Evolutionary conservation across 2,329 filamentous ascomycete species (phyloP).

Genomic region (Penicillium hesseltinei): DNA sequence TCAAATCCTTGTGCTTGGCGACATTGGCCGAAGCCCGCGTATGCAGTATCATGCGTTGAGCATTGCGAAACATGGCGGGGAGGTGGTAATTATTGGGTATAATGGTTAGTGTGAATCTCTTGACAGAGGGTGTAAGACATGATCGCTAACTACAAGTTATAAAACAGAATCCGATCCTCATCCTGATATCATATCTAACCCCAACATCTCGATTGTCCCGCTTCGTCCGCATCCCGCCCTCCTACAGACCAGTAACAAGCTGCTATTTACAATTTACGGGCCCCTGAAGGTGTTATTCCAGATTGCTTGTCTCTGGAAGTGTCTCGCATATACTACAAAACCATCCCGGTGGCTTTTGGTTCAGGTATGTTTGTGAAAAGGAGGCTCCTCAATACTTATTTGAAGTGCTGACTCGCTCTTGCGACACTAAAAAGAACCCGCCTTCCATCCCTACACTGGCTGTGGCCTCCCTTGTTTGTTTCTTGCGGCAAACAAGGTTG

Average conservation of each 20-base stretch:
- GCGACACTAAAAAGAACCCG: conserved; percentile 64
- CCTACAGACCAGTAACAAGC: conserved; percentile 64
- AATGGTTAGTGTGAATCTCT: conserved; percentile 55
- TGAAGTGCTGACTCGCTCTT: conserved; percentile 2
- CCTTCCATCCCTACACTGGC: conserved; percentile 89
- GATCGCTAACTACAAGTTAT: conserved; percentile 9
- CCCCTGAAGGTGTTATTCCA: conserved; percentile 88
- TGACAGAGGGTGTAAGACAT: background rate
- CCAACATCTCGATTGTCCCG: conserved; percentile 68
- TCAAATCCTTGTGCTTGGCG: conserved; percentile 87
- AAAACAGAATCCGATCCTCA: conserved; percentile 71
- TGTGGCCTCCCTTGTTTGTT: conserved; percentile 69
- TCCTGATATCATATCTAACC: conserved; percentile 69
- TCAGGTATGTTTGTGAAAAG: conserved; percentile 51
- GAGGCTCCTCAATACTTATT: background rate
- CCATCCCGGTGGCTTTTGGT: conserved; percentile 83
- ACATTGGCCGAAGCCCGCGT: conserved; percentile 90
- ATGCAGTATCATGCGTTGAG: conserved; percentile 99
- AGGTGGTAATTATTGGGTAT: conserved; percentile 85
- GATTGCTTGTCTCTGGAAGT: conserved; percentile 65
- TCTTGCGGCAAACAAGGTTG: conserved; percentile 74
- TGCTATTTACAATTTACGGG: conserved; percentile 74
- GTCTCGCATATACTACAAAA: conserved; percentile 71
- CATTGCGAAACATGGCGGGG: conserved; percentile 75
- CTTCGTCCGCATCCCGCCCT: conserved; percentile 65